Evolutionary conservation across 495 filamentous ascomycete genomes (phyloP), one percentile per base, ranked within the genome.

Genomic region (Aspergillus olivimuriae): DNA sequence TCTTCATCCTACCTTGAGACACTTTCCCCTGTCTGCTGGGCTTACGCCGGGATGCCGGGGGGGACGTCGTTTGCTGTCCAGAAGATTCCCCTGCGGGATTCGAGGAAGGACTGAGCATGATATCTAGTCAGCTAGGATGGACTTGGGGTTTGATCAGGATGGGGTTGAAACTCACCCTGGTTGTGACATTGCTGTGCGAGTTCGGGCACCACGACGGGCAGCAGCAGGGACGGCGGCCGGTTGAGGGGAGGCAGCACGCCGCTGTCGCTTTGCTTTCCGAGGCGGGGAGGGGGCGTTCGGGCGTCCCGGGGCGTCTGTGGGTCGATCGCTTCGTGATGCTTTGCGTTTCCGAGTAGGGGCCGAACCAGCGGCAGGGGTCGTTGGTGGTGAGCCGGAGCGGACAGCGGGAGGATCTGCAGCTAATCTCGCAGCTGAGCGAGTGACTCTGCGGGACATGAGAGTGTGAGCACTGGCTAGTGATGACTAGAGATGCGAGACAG

Each of bases 401-500:
- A 55, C 44, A 47, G 61, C 47, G 46, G 73, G 63, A 48, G 71
- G 67, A 43, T 77, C 78, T 69, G 83, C 83, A 63, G 83, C 83
- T 74, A 80, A 75, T 72, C 83, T 83, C 65, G 85, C 80, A 54
- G 85, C 77, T 52, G 85, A 87, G 63, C 85, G 80, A 69, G 85
- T 89, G 45, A 83, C 76, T 80, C 86, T 90, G 77, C 77, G 62
- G 75, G 84, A 84, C 85, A 88, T 89, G 80, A 86, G 85, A 70
- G 69, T 56, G 35, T 57, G 51, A 45, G 30, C 52, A 60, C 57
- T 49, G 48, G 39, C 36, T 39, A 43, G 39, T 38, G 26, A 46
- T 19, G 17, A 33, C n/a, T n/a, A n/a, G n/a, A n/a, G n/a, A n/a
- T n/a, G n/a, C n/a, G n/a, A n/a, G n/a, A n/a, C n/a, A n/a, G n/a